Percentiles rank a stretch among this genome's conserved stretches.
These are phyloP conservation scores for Populus hybrid DNA, from an alignment of 441 rosid species.

Conservation along the genomic window DNA sequence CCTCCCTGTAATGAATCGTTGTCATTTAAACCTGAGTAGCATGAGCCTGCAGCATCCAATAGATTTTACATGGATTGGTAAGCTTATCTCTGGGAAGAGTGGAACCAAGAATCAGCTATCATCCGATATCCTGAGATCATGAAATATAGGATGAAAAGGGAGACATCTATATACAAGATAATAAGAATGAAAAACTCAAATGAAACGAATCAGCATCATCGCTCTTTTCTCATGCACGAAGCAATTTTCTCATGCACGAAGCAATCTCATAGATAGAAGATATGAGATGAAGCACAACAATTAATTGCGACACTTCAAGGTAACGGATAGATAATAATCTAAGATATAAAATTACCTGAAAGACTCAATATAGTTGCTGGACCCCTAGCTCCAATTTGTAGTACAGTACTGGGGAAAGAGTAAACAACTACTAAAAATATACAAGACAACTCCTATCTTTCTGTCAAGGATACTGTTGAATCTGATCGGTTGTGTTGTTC, in stretches of 20 bases:
- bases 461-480: conserved; percentile 36
- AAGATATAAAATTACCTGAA: conserved; percentile 29
- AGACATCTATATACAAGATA: too few species aligned
- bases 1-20: not conserved
- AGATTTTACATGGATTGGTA: not conserved
- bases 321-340: not conserved
- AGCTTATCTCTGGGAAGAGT: not conserved
- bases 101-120: not conserved
- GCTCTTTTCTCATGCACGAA: too few species aligned
- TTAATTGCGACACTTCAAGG: not conserved
- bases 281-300: not conserved
- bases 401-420: conserved; percentile 1
- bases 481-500: conserved; percentile 39
- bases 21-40: not conserved
- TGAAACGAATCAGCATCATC: not conserved
- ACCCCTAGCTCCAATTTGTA: conserved; percentile 18
- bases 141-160: not conserved
- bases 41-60: conserved; percentile 2
- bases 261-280: not conserved
- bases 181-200: not conserved
- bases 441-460: conserved; percentile 35
- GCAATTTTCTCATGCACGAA: not conserved
- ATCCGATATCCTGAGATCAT: not conserved
- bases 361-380: conserved; percentile 8
- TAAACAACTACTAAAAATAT: conserved; percentile 1